Evolutionary conservation across 306 rosid genomes (phyloP).

Genomic region (Prunus mume): DNA sequence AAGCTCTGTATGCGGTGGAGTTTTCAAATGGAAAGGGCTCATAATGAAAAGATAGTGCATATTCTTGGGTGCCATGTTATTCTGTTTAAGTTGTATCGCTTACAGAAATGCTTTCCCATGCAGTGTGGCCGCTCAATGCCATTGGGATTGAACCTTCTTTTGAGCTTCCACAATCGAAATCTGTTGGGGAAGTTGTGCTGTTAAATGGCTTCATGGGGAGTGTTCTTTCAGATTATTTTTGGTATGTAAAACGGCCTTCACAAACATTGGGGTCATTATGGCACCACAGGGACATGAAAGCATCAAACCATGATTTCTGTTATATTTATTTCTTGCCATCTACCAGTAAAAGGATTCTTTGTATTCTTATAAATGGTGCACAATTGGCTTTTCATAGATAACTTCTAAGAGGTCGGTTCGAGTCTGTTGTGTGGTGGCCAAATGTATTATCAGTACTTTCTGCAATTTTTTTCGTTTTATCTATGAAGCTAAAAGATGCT

Average conservation of each 20-base stretch:
- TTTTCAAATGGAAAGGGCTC: not conserved
- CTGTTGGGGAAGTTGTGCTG: constrained; percentile 48
- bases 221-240: constrained; percentile 65
- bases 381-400: not conserved
- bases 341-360: not conserved
- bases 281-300: not conserved
- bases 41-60: not conserved
- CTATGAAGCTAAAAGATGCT: not conserved
- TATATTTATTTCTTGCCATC: not conserved
- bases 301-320: not conserved
- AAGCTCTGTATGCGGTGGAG: not conserved
- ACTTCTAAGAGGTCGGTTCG: not conserved
- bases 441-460: not conserved
- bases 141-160: constrained; percentile 59
- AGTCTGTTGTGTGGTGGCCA: not conserved
- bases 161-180: constrained; percentile 47
- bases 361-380: not conserved
- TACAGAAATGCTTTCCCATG: constrained; percentile 19
- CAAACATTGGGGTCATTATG: not conserved
- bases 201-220: constrained; percentile 58
- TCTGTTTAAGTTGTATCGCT: not conserved
- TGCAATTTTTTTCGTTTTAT: not conserved
- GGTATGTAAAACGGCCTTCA: constrained; percentile 39
- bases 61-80: not conserved
- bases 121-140: constrained; percentile 70